Evolutionary conservation across 208 protist species (phyloP), one percentile per base, ranked within the genome.

Genomic region (Trypanosoma vivax): DNA sequence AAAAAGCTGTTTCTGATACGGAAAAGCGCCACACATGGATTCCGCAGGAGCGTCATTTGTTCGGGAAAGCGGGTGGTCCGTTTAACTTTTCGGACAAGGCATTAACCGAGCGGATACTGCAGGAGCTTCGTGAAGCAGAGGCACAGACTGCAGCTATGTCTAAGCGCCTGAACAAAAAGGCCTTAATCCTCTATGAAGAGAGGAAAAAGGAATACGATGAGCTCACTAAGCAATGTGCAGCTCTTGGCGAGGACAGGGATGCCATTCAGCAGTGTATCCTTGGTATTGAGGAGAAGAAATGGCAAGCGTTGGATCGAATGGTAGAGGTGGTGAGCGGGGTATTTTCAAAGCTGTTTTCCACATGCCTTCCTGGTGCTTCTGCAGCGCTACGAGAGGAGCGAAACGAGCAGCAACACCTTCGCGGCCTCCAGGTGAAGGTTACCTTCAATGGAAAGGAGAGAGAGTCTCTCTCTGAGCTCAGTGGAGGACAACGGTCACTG

Each of bases 401-500:
- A 5, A 69, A 95, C 55, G 79, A 76, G 25, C 40, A 72, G 1
- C 37, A 71, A 9, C 79, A 88, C 46, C 67, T 98, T 10, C 79
- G 79, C 45, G 97, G 97, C 9, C 65, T 99, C 0, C 83, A 95
- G 35, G 86, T 99, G 5, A 70, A 74, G 18, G 97, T 99, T 2
- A 85, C 88, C 29, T 99, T 99, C 79, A 97, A 97, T 53, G 84
- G 78, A 3, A 88, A 96, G 55, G 97, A 97, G 88, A 99, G 99
- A 69, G 85, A 99, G 48, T 91, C 76, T 10, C 80, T 99, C 5
- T 92, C 93, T 2, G 98, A 99, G 73, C 84, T 99, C 1, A 98
- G 88, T 65, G 99, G 99, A 21, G 99, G 99, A 0, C 99, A 99
- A 73, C 80, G 95, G 1, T 99, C 98, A n/a, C 73, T 99, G 16